Evolutionary conservation across 164 flowering plant genomes (phyloP), one percentile per base, ranked within the genome.

Genomic region (Protea cynaroides): DNA sequence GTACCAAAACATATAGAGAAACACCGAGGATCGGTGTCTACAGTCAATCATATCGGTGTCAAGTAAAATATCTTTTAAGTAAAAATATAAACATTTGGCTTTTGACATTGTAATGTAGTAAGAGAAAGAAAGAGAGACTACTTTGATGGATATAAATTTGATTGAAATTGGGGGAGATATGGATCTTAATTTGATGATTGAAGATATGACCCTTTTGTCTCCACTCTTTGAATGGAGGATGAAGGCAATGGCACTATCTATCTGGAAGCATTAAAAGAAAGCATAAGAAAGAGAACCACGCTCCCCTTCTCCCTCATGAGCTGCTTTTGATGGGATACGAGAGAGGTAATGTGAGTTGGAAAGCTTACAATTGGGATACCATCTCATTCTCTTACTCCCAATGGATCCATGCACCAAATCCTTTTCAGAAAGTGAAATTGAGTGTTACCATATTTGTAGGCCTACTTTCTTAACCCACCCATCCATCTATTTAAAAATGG

Each of bases 191-290:
- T 59, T 72, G 76, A 82, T 82, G 83, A 84, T 82, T 71, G 69
- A 71, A 72, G 29, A 69, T 76, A 77, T 24, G 84, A 82, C 82
- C 34, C 76, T 71, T 77, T 78, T 79, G 84, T 75, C 79, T 77
- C 84, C 84, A 84, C 69, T 73, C 46, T 59, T 34, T 66, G 52
- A 8, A 44, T 44, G 65, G 61, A 58, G 66, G 66, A 15, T 56
- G 64, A 75, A 65, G 56, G 56, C 49, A 44, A 1, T 44, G 12
- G 34, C 34, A 29, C 34, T 29, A 29, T 29, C 34, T 29, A 29
- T 29, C 34, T 29, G 34, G 5, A 29, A 29, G 34, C 34, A n/a
- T n/a, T n/a, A 29, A 29, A 29, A 2, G 5, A 29, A 29, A 29
- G 34, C 5, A 29, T 29, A 29, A 29, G 34, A 29, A 3, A 29